phyloP scores from a whole-genome alignment of 768 basidiomycete genomes.

The Mrakia blollopis region DNA sequence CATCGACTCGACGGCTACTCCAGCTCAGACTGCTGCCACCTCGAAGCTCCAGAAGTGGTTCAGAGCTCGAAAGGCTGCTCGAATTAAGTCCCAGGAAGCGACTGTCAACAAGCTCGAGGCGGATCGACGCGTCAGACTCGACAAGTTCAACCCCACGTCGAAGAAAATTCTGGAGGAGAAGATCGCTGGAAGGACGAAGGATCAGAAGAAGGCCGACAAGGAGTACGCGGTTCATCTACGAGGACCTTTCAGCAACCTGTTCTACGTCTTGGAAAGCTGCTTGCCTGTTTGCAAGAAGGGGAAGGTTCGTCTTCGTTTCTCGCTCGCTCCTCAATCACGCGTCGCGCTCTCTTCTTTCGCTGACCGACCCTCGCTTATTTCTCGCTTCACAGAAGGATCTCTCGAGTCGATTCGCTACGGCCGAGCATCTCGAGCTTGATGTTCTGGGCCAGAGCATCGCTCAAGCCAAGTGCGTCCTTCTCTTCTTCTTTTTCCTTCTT shows the following conservation, averaged over 20 bases:
- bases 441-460: background rate
- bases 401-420: background rate
- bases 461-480: constrained; percentile 1
- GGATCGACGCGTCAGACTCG: background rate
- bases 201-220: constrained; percentile 2
- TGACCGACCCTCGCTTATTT: background rate
- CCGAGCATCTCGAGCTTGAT: background rate
- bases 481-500: background rate
- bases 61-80: background rate
- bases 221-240: background rate
- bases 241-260: constrained; percentile 3
- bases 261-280: background rate
- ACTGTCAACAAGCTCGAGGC: background rate
- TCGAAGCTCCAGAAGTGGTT: background rate
- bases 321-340: background rate
- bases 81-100: background rate
- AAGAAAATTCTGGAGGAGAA: background rate
- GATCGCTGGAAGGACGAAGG: background rate
- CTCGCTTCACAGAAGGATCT: background rate
- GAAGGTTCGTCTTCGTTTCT: background rate
- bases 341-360: background rate
- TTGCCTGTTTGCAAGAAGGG: background rate
- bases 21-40: background rate
- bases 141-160: background rate
- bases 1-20: background rate